Conservation (phyloP, 2,329 filamentous ascomycete species). For the Colletotrichum echinochloae region DNA sequence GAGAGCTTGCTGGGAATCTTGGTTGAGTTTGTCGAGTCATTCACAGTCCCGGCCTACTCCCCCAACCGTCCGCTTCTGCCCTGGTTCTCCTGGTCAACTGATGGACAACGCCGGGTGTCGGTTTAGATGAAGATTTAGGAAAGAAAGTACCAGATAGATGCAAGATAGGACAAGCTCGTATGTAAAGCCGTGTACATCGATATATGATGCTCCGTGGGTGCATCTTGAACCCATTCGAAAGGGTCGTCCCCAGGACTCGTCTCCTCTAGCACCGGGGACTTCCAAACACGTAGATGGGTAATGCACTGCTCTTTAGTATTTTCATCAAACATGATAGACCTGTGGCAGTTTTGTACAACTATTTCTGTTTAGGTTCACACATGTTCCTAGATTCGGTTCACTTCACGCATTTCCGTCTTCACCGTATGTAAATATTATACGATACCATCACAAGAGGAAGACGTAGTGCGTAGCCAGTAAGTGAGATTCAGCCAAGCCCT, state of each 20-base stretch:
- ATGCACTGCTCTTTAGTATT: conserved; percentile 13
- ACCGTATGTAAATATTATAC: not conserved
- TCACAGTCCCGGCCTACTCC: conserved; percentile 29
- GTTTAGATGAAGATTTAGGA: conserved; percentile 13
- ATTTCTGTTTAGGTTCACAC: too few species aligned
- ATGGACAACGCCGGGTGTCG: conserved; percentile 33
- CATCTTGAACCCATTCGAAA: conserved; percentile 37
- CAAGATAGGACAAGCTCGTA: not conserved
- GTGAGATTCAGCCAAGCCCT: not conserved
- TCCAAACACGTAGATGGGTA: conserved; percentile 30
- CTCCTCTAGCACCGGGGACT: conserved; percentile 28
- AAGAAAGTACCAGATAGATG: too few species aligned
- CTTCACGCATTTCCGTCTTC: not conserved
- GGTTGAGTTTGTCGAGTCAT: conserved; percentile 13
- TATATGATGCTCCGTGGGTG: conserved; percentile 9
- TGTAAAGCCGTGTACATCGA: not conserved
- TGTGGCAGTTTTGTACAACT: not conserved
- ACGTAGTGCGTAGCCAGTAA: too few species aligned
- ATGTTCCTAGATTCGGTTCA: not conserved
- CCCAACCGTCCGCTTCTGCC: conserved; percentile 21
- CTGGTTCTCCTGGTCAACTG: conserved; percentile 23
- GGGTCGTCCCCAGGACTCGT: conserved; percentile 36
- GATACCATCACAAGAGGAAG: not conserved
- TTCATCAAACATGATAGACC: not conserved
- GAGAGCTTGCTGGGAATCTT: not conserved